These are phyloP conservation scores for Cladosporium phlei DNA, from an alignment of 2,329 filamentous ascomycete genomes.

Conservation along the genomic window DNA sequence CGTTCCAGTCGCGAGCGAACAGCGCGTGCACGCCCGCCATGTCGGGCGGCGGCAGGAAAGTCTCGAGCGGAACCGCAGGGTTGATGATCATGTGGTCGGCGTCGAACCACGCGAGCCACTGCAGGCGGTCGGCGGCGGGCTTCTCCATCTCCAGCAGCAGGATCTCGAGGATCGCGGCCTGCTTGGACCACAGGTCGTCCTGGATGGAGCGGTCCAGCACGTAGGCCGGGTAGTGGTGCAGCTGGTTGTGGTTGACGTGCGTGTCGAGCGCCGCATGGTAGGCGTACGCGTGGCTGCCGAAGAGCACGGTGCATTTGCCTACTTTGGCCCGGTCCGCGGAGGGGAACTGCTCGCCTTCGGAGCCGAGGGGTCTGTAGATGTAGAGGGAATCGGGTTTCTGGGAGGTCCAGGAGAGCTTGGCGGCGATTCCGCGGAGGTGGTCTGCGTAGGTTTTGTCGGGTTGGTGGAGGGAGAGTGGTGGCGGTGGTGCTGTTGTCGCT, in stretches of 20 bases:
- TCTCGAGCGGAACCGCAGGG: slow-evolving; percentile 26
- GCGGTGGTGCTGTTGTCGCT: no score
- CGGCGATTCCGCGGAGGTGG: neutral
- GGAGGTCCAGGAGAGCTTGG: neutral
- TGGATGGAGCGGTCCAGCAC: neutral
- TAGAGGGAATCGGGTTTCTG: neutral
- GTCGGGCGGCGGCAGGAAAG: slow-evolving; percentile 32
- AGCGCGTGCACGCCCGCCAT: neutral
- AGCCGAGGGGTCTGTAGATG: neutral
- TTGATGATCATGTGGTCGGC: slow-evolving; percentile 29
- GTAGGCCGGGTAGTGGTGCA: neutral
- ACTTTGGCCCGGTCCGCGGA: neutral
- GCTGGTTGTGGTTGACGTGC: slow-evolving; percentile 1
- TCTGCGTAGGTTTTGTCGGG: neutral
- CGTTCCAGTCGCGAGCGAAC: slow-evolving; percentile 22
- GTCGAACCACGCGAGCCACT: slow-evolving; percentile 17
- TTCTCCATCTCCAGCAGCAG: slow-evolving; percentile 2
- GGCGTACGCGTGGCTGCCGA: neutral
- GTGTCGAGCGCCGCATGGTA: slow-evolving; percentile 3
- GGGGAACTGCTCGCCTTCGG: neutral
- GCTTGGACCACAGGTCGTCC: slow-evolving; percentile 5
- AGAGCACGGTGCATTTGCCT: neutral
- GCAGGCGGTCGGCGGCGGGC: neutral
- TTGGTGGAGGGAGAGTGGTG: neutral
- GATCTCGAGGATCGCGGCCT: slow-evolving; percentile 5